phyloP scores from a whole-genome alignment of 495 filamentous ascomycete species.

The Jackrogersella minutella region DNA sequence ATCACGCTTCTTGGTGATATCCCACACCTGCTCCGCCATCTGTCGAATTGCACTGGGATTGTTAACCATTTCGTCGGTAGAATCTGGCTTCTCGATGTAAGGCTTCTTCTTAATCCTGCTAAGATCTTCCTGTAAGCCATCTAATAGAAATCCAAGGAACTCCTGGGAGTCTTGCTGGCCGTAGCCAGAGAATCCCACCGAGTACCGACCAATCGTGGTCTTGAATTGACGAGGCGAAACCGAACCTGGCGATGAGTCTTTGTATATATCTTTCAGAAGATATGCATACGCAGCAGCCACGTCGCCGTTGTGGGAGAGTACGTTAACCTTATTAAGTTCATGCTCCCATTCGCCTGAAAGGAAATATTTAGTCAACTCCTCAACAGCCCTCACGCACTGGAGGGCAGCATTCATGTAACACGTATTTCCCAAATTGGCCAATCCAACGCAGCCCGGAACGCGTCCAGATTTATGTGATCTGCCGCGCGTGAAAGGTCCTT shows the following conservation, averaged over 20 bases:
- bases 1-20: conserved; percentile 90
- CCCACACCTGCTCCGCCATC: conserved; percentile 87
- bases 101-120: conserved; percentile 95
- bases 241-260: conserved; percentile 63
- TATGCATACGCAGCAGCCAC: conserved; percentile 82
- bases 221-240: conserved; percentile 83
- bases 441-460: conserved; percentile 75
- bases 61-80: conserved; percentile 93
- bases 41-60: conserved; percentile 76
- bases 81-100: conserved; percentile 97
- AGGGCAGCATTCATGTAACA: conserved; percentile 99
- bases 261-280: conserved; percentile 77
- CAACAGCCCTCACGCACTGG: conserved; percentile 89
- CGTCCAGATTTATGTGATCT: conserved; percentile 66
- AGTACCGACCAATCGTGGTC: conserved; percentile 76
- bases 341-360: conserved; percentile 72
- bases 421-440: conserved; percentile 93
- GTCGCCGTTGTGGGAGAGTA: conserved; percentile 80
- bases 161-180: conserved; percentile 98
- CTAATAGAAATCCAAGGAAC: conserved; percentile 94
- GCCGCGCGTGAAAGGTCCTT: conserved; percentile 68
- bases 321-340: conserved; percentile 85
- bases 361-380: conserved; percentile 92
- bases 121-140: conserved; percentile 93
- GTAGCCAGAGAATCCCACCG: conserved; percentile 88